Conservation (phyloP, 345 rosid genomes). For the Salix arbutifolia region DNA sequence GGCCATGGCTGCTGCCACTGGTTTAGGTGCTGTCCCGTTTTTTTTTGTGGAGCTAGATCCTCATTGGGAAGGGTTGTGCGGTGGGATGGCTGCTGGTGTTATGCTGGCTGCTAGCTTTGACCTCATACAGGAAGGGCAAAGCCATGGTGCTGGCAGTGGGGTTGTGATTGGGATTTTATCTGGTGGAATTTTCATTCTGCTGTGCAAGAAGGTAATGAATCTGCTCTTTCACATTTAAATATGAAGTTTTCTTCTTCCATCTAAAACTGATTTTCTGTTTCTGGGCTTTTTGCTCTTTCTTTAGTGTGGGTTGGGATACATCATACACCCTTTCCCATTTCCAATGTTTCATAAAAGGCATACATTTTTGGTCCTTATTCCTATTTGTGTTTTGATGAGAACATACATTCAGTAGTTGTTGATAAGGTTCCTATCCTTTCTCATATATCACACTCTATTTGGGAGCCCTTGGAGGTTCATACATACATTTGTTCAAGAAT, state of each 20-base stretch:
- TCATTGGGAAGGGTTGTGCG: conserved; percentile 97
- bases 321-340: not conserved
- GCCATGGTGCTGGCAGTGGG: conserved; percentile 82
- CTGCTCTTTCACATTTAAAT: not conserved
- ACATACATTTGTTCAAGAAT: not conserved
- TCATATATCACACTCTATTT: not conserved
- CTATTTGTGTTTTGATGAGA: not conserved
- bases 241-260: not conserved
- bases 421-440: not conserved
- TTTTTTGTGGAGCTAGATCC: conserved; percentile 95
- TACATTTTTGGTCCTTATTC: not conserved
- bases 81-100: conserved; percentile 99
- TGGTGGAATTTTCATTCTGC: conserved; percentile 85
- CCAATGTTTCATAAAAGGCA: not conserved
- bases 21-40: conserved; percentile 96
- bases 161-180: conserved; percentile 83
- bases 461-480: not conserved
- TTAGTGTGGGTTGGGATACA: not conserved
- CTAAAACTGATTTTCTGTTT: conserved; percentile 3
- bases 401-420: not conserved
- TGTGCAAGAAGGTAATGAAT: conserved; percentile 78
- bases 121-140: conserved; percentile 92
- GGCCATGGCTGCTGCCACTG: conserved; percentile 99
- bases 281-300: not conserved
- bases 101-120: conserved; percentile 99